Conservation (phyloP, 2,329 filamentous ascomycete genomes). For the Pezicula neosporulosa region DNA sequence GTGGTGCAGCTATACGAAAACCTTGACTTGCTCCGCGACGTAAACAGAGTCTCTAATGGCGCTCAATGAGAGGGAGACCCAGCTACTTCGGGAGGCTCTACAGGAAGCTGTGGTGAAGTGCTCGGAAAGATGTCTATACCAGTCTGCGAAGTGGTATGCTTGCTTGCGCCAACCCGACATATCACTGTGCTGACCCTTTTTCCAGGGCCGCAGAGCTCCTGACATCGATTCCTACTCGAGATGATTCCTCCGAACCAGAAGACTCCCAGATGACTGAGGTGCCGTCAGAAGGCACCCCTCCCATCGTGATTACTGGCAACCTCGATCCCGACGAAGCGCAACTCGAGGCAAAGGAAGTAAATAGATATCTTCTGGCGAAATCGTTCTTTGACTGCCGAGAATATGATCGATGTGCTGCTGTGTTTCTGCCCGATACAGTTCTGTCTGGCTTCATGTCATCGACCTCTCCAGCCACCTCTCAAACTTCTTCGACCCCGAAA, state of each 20-base stretch:
- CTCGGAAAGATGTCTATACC: constrained; percentile 91
- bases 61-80: constrained; percentile 51
- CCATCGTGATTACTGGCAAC: constrained; percentile 50
- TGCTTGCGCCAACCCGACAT: not conserved
- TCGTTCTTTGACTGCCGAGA: constrained; percentile 94
- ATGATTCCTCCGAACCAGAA: constrained; percentile 48
- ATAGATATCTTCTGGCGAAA: constrained; percentile 86
- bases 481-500: constrained; percentile 41
- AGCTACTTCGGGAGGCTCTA: constrained; percentile 57
- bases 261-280: constrained; percentile 56
- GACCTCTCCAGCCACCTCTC: constrained; percentile 31
- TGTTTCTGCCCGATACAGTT: constrained; percentile 80
- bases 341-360: constrained; percentile 75
- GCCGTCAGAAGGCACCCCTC: constrained; percentile 45
- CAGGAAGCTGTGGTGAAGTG: constrained; percentile 87
- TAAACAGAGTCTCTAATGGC: constrained; percentile 36
- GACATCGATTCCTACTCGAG: constrained; percentile 65
- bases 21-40: not conserved
- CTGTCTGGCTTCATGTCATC: constrained; percentile 61
- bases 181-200: constrained; percentile 11
- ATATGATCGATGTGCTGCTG: constrained; percentile 87
- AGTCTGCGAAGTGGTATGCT: constrained; percentile 88
- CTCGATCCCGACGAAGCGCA: constrained; percentile 68
- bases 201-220: constrained; percentile 89
- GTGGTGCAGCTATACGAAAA: not conserved